Base-by-base conservation (phyloP, 352 stramenopile genomes). In the Phytophthora pinifolia region DNA sequence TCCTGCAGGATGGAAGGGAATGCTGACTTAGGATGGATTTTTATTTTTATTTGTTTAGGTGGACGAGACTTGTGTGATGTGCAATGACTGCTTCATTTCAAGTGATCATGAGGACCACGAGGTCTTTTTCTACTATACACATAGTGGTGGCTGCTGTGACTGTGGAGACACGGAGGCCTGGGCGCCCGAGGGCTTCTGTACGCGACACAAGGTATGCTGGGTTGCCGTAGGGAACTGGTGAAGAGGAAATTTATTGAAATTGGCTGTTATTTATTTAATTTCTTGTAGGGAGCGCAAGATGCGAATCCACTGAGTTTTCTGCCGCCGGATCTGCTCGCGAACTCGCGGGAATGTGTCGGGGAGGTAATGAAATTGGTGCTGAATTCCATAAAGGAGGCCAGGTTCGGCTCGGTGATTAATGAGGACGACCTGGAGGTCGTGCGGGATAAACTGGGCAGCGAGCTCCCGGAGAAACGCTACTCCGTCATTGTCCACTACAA, bases 131-230 rank as follows among this genome's bases (percentile, higher is more conserved):
- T 98, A 98, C 68, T 96, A 97, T 55, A 94, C 91, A 42, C 82
- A 90, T 39, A 96, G 97, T 62, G 96, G 96, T 13, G 97, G 96
- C 27, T 99, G 97, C 76, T 99, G 97, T 63, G 96, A 99, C 73
- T 99, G 97, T 63, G 96, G 96, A 50, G 96, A 99, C 79, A 87
- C 89, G 3, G 96, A 98, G 67, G 97, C 97, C 0, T 99, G 96
- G 97, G 89, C 97, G 15, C 75, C 82, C 0, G 79, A 89, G 12
- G 96, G 96, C 9, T 99, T 99, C 68, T 99, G 97, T 67, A 81
- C 70, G 7, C 72, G 85, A 45, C 97, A 99, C 71, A 96, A 97
- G 43, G 76, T 83, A 64, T 22, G 27, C 9, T n/a, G 9, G 9
- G 14, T 35, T 44, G 30, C 7, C 9, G 10, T 32, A n/a, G 10